A percentile compares a stretch with the other conserved stretches of the same genome.
Conservation (phyloP, 352 stramenopile genomes). For the Thraustochytrium sp. region DNA sequence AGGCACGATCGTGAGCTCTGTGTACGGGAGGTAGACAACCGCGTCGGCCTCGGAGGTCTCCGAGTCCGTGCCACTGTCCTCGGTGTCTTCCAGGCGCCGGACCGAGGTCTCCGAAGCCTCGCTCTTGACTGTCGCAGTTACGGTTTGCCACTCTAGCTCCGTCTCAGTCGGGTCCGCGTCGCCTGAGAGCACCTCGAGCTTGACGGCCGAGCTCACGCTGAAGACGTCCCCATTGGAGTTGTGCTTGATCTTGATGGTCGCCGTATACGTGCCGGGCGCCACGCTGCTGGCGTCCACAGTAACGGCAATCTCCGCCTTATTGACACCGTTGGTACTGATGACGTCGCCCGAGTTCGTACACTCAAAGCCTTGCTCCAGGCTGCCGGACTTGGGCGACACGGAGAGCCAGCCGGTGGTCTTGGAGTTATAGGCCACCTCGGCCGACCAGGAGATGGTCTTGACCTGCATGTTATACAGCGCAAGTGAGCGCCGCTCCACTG, state of each 20-base stretch:
- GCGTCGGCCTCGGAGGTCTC: neutral
- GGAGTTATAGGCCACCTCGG: neutral
- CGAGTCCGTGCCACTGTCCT: neutral
- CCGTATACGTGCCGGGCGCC: neutral
- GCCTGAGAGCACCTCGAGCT: conserved; percentile 12
- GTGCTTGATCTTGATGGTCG: conserved; percentile 12
- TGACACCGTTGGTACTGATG: conserved; percentile 27
- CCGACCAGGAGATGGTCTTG: conserved; percentile 11
- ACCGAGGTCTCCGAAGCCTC: neutral
- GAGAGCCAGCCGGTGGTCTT: neutral
- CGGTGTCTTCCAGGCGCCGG: neutral
- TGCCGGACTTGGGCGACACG: neutral
- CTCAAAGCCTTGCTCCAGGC: conserved; percentile 13
- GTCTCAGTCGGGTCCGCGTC: neutral
- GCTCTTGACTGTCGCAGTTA: neutral
- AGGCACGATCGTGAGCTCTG: neutral
- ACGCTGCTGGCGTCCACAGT: neutral
- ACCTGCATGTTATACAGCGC: conserved; percentile 42
- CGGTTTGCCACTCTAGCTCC: neutral
- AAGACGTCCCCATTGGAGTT: neutral
- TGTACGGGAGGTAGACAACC: neutral
- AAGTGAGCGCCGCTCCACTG: neutral
- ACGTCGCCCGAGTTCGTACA: neutral
- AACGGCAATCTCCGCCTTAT: conserved; percentile 9
- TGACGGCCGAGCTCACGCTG: neutral